A percentile compares a stretch with the other conserved stretches of the same genome.
Conservation (phyloP, 345 rosid genomes). For the Bruguiera sexangula region DNA sequence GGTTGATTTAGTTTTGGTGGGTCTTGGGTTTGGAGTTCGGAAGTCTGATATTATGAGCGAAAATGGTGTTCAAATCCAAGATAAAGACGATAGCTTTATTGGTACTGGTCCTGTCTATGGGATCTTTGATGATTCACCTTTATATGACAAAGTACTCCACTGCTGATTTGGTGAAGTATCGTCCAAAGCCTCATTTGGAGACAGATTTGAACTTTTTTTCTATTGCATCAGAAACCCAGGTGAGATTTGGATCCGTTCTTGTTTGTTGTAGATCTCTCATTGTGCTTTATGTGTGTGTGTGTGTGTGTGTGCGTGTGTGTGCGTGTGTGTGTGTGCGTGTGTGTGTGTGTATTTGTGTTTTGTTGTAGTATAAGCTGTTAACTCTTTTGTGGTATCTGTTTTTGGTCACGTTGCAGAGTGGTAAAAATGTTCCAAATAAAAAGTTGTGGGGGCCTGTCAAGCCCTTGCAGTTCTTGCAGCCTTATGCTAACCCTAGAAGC, state of each 20-base stretch:
- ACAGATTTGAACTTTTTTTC: constrained; percentile 31
- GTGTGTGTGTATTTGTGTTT: not conserved
- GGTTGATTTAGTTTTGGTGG: not conserved
- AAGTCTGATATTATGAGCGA: constrained; percentile 13
- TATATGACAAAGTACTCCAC: constrained; percentile 73
- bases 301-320: too few species aligned
- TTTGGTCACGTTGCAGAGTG: constrained; percentile 38
- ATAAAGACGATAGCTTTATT: constrained; percentile 84
- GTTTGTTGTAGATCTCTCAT: not conserved
- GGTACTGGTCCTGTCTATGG: constrained; percentile 66
- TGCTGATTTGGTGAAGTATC: constrained; percentile 47
- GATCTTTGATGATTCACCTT: constrained; percentile 76
- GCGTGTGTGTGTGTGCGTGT: too few species aligned
- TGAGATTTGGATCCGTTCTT: constrained; percentile 17
- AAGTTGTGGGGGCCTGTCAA: constrained; percentile 80
- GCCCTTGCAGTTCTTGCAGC: constrained; percentile 68
- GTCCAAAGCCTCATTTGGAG: constrained; percentile 42
- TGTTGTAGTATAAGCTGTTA: not conserved
- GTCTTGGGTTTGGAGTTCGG: not conserved
- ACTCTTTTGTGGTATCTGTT: constrained; percentile 9
- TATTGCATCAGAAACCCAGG: constrained; percentile 42
- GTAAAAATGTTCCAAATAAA: constrained; percentile 35
- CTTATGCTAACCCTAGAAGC: constrained; percentile 86
- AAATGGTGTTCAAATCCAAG: constrained; percentile 78
- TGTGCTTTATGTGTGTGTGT: not conserved